These are phyloP conservation scores for Cyphellophora attinorum DNA, from an alignment of 2,329 filamentous ascomycete genomes.

Conservation along the genomic window DNA sequence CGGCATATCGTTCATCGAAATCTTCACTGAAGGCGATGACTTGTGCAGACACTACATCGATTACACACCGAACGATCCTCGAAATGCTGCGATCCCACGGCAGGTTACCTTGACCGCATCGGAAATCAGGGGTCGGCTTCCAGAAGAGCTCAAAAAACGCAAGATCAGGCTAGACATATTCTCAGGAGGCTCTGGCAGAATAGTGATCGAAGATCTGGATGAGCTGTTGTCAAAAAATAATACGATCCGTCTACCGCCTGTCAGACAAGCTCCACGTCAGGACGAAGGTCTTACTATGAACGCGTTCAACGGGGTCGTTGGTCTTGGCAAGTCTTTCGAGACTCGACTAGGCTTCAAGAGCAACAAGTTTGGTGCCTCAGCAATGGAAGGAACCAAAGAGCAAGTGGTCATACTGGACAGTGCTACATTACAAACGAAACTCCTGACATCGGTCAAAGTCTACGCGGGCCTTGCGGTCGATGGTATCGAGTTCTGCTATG, in stretches of 20 bases:
- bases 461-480: slow-evolving; percentile 71
- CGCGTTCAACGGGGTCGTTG: slow-evolving; percentile 13
- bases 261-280: slow-evolving; percentile 23
- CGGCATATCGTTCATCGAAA: slow-evolving; percentile 76
- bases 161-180: slow-evolving; percentile 64
- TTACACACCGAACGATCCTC: slow-evolving; percentile 54
- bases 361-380: slow-evolving; percentile 61
- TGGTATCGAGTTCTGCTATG: slow-evolving; percentile 87
- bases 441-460: slow-evolving; percentile 64
- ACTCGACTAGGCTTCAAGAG: slow-evolving; percentile 63
- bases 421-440: slow-evolving; percentile 56
- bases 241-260: slow-evolving; percentile 64
- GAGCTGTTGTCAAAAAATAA: slow-evolving; percentile 62
- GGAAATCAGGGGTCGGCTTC: slow-evolving; percentile 61
- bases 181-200: slow-evolving; percentile 63
- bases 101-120: slow-evolving; percentile 67
- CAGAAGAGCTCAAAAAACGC: slow-evolving; percentile 61
- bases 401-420: slow-evolving; percentile 69
- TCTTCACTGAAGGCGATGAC: slow-evolving; percentile 71
- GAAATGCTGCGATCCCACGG: slow-evolving; percentile 50
- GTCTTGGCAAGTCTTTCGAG: slow-evolving; percentile 15
- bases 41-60: slow-evolving; percentile 75
- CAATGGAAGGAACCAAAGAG: slow-evolving; percentile 59
- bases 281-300: slow-evolving; percentile 19
- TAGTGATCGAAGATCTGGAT: slow-evolving; percentile 69